Evolutionary conservation across 1,284 basidiomycete genomes (phyloP).

Genomic region (Trametes versicolor): DNA sequence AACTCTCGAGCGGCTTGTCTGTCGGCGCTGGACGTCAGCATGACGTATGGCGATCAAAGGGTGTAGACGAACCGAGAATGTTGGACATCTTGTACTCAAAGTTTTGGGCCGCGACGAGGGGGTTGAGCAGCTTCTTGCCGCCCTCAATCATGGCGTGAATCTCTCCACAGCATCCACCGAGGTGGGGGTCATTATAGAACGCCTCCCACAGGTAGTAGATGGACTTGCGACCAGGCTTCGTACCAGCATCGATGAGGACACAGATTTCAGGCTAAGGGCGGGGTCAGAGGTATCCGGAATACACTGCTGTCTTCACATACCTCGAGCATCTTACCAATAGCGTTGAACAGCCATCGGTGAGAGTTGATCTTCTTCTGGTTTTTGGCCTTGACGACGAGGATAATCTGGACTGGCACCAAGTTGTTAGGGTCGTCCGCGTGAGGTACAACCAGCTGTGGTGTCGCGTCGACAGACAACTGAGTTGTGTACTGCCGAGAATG

Average conservation of each 20-base stretch:
- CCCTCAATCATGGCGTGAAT: constrained; percentile 96
- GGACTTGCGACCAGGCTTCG: constrained; percentile 95
- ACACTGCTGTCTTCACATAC: constrained; percentile 46
- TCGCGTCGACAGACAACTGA: constrained; percentile 90
- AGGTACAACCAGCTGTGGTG: constrained; percentile 91
- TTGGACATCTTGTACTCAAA: constrained; percentile 99
- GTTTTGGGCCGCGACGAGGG: constrained; percentile 94
- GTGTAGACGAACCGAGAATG: constrained; percentile 75
- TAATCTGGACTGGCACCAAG: constrained; percentile 95
- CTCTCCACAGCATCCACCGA: constrained; percentile 90
- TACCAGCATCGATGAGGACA: constrained; percentile 93
- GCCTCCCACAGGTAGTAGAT: constrained; percentile 98
- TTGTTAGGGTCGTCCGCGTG: constrained; percentile 91
- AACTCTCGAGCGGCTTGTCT: constrained; percentile 95
- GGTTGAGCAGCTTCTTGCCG: constrained; percentile 93
- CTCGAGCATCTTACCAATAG: constrained; percentile 86
- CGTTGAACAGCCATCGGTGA: constrained; percentile 98
- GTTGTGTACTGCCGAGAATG: constrained; percentile 78
- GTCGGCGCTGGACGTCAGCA: constrained; percentile 21
- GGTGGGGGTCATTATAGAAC: constrained; percentile 79
- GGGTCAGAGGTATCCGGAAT: constrained; percentile 10
- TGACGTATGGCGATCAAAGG: constrained; percentile 4
- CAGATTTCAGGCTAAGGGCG: constrained; percentile 82
- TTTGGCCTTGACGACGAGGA: constrained; percentile 95
- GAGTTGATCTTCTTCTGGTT: constrained; percentile 99